Conservation (phyloP, 148 eudicot species). For the Rhododendron griersonianum region DNA sequence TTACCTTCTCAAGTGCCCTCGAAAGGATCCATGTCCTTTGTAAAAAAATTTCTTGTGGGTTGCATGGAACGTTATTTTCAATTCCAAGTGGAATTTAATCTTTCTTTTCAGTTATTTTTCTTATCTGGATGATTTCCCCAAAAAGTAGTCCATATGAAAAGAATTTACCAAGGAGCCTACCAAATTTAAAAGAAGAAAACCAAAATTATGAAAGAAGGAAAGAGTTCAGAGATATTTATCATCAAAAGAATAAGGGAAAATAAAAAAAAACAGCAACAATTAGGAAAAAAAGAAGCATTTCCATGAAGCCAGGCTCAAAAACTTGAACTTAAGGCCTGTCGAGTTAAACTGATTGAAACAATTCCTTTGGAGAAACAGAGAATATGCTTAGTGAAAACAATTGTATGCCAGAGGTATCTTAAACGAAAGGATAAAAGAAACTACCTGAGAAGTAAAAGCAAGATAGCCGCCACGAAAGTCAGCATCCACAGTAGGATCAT, state of each 20-base stretch:
- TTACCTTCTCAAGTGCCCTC: not conserved
- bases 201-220: not conserved
- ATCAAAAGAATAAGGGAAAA: not conserved
- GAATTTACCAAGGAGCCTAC: not conserved
- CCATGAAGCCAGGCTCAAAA: not conserved
- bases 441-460: conserved; percentile 83
- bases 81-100: not conserved
- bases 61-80: not conserved
- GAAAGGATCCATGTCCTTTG: not conserved
- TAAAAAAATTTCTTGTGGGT: not conserved
- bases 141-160: not conserved
- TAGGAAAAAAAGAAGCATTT: not conserved
- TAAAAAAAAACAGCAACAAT: not conserved
- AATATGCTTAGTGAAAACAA: not conserved
- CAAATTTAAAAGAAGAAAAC: not conserved
- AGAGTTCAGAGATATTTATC: not conserved
- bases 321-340: not conserved
- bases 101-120: not conserved
- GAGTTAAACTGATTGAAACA: not conserved
- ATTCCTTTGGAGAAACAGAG: not conserved
- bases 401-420: not conserved
- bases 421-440: not conserved
- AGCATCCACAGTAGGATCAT: conserved; percentile 63
- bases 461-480: conserved; percentile 76
- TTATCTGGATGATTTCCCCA: not conserved